A percentile compares a stretch with the other conserved stretches of the same genome.
Conservation (phyloP, 1,284 basidiomycete genomes). For the Athelia psychrophila region DNA sequence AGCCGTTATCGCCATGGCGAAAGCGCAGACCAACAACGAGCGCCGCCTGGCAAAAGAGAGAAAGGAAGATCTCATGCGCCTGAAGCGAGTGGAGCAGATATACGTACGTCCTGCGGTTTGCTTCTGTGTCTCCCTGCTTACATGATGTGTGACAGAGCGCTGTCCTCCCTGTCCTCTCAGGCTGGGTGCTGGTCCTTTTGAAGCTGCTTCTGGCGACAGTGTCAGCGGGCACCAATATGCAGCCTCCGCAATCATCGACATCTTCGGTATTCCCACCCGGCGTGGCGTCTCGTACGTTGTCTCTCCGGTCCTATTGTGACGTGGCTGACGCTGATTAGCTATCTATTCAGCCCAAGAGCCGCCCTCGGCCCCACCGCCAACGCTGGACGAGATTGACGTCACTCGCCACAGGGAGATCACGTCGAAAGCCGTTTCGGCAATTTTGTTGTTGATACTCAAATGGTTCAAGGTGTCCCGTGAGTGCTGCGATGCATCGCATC, state of each 20-base stretch:
- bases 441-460: conserved; percentile 86
- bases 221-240: conserved; percentile 65
- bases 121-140: conserved; percentile 4
- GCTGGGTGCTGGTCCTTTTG: conserved; percentile 86
- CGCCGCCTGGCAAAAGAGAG: conserved; percentile 66
- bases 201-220: conserved; percentile 90
- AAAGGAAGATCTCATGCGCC: conserved; percentile 75
- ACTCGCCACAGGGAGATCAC: conserved; percentile 96
- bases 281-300: conserved; percentile 60
- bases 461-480: conserved; percentile 98
- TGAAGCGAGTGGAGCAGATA: conserved; percentile 87
- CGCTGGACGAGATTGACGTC: conserved; percentile 94
- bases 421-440: conserved; percentile 95
- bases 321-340: conserved; percentile 1
- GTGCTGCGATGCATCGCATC: conserved; percentile 26
- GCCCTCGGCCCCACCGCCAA: conserved; percentile 66
- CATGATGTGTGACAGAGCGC: conserved; percentile 46
- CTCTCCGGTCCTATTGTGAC: conserved; percentile 5
- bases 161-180: conserved; percentile 79
- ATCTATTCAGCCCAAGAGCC: conserved; percentile 53
- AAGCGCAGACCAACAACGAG: conserved; percentile 51
- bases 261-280: conserved; percentile 68
- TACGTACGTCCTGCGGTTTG: conserved; percentile 61
- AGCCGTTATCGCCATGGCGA: conserved; percentile 55
- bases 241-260: conserved; percentile 57